Base-by-base conservation (phyloP, 2,329 filamentous ascomycete species). In the Botrytis porri region DNA sequence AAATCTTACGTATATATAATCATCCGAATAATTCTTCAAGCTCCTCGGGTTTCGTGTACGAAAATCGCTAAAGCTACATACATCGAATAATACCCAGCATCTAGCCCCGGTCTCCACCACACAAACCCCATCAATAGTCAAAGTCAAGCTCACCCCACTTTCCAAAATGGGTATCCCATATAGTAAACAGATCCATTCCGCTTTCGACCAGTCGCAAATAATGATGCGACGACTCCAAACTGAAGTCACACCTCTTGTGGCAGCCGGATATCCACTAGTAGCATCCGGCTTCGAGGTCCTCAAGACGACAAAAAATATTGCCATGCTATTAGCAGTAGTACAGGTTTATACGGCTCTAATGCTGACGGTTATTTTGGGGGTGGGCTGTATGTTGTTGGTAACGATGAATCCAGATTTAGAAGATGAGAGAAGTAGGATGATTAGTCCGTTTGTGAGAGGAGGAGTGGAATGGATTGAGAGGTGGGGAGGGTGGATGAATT, bases 161-260 rank as follows among this genome's bases (percentile, higher is more conserved):
- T 29, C 8, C 62, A 66, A 39, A 54, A 66, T 66, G 64, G 45
- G 64, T n/a, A 35, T 66, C 1, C 64, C 64, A 0, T 66, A 66
- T 35, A 66, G 64, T 45, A 66, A 66, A 51, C 64, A 66, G 20
- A 66, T 66, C 16, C 64, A 51, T 1, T 12, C 32, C 45, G 64
- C 64, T 16, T 54, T 66, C 35, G 25, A 35, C 1, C 64, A 66
- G n/a, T 66, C 64, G 14, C 64, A 66, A 54, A 66, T 51, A 35
- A 54, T 66, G 45, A 66, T 66, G 35, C 18, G 14, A 14, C 22
- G 45, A 5, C 32, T 54, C 7, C 64, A 66, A 54, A 39, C 32
- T 4, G 45, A 66, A 54, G 64, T 66, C 7, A 66, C 64, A 7
- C 64, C 64, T 3, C 45, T 66, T 2, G 45, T 66, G 0, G 64